Evolutionary conservation across 805 yeast genomes (phyloP).

Genomic region (Candida alai): DNA sequence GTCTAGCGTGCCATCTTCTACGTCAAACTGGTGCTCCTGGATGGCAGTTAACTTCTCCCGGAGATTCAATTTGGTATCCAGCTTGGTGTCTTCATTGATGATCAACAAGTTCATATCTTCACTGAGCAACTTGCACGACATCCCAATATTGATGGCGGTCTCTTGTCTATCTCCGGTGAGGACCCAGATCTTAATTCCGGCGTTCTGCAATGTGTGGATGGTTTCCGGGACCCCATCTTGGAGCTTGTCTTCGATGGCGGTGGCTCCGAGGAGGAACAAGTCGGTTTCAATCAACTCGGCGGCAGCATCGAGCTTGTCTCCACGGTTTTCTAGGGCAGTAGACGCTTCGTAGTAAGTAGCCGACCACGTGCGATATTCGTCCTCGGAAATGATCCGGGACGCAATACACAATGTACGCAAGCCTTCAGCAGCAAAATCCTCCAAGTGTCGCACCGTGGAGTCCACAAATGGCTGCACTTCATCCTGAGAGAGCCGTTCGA

Average conservation of each 20-base stretch:
- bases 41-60: constrained; percentile 74
- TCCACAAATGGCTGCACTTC: constrained; percentile 72
- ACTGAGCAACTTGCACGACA: constrained; percentile 90
- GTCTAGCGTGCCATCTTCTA: constrained; percentile 51
- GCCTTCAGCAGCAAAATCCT: constrained; percentile 96
- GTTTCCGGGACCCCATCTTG: constrained; percentile 99
- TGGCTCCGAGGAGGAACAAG: constrained; percentile 84
- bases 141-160: constrained; percentile 96
- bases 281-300: constrained; percentile 86
- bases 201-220: constrained; percentile 89
- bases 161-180: constrained; percentile 98
- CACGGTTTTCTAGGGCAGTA: constrained; percentile 71
- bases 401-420: constrained; percentile 93
- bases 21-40: constrained; percentile 57
- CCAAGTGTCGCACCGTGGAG: constrained; percentile 80
- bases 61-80: constrained; percentile 72
- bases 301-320: constrained; percentile 74
- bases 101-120: constrained; percentile 94
- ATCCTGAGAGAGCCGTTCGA: constrained; percentile 70
- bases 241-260: constrained; percentile 96
- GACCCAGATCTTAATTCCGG: constrained; percentile 97
- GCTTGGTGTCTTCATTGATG: constrained; percentile 80
- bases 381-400: constrained; percentile 69
- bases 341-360: constrained; percentile 70
- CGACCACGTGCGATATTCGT: constrained; percentile 74